Evolutionary conservation across 78 protist species (phyloP), one percentile per base, ranked within the genome.

Genomic region (Dictyostelium purpureum): DNA sequence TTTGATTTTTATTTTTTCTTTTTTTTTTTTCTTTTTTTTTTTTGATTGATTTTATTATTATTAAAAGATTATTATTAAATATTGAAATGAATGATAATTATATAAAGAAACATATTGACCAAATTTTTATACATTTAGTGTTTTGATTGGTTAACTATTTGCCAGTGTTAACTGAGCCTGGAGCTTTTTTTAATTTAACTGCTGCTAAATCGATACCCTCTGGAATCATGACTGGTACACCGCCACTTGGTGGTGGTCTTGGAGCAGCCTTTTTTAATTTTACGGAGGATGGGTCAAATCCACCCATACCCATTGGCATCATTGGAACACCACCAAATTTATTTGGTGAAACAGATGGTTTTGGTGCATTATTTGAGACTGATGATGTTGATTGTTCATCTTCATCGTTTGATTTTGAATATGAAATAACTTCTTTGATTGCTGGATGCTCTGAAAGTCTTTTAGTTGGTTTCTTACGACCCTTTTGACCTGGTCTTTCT

Each of bases 401-500:
- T 0, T 57, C 73, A n/a, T 77, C 56, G 19, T 35, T 18, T 6
- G 56, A 6, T 26, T 73, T 70, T 38, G 83, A 57, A 35, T 70
- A 73, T 1, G 57, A 47, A 21, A 73, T 21, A 1, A 73, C 80
- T 35, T 85, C 92, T 57, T 85, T 85, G 24, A 82, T 54, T 12
- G 69, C 70, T 42, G 70, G 92, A 61, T 85, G 92, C 45, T 71
- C 59, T 4, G 92, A 85, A n/a, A 85, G 6, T 45, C 66, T 73
- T 45, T 75, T 75, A 14, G 11, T 6, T 70, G 92, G 80, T 42
- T 73, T 85, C 92, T 85, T 85, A 61, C 92, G 71, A 0, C 82
- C 80, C 24, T 85, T 73, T 28, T 38, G 49, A 0, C 38, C 54
- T 85, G 92, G 92, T 85, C 92, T 85, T 40, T 85, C 92, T 9